Evolutionary conservation across 2,329 filamentous ascomycete genomes (phyloP).

Genomic region (Teratosphaeria epicoccoides): DNA sequence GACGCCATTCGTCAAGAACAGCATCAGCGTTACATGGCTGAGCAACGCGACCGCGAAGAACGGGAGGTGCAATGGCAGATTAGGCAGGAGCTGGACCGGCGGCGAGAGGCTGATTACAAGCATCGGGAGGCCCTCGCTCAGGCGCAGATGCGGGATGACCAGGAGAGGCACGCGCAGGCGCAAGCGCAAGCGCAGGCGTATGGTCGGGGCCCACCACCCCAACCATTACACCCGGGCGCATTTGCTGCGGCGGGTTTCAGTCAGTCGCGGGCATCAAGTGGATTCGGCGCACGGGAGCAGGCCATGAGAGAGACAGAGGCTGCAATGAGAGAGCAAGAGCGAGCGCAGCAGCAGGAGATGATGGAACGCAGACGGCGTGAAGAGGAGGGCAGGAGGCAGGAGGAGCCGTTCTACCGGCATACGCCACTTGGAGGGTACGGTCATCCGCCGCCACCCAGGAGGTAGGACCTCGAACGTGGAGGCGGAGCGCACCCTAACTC

Average conservation of each 20-base stretch:
- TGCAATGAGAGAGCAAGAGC: conserved; percentile 10
- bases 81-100: neutral
- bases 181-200: conserved; percentile 6
- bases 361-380: neutral
- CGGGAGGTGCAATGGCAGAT: neutral
- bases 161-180: conserved; percentile 1
- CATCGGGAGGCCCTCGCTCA: neutral
- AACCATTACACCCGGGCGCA: conserved; percentile 1
- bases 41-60: neutral
- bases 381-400: neutral
- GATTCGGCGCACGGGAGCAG: conserved; percentile 13
- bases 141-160: neutral
- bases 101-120: neutral
- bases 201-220: conserved; percentile 6
- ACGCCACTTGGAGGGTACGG: neutral
- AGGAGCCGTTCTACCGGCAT: neutral
- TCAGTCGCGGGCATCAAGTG: neutral
- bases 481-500: neutral
- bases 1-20: neutral
- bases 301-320: conserved; percentile 16
- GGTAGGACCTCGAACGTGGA: neutral
- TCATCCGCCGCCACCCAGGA: conserved; percentile 5
- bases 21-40: neutral
- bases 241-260: conserved; percentile 1
- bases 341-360: conserved; percentile 1